phyloP scores from a whole-genome alignment of 2,329 filamentous ascomycete genomes.

The Pestalotiopsis fici region DNA sequence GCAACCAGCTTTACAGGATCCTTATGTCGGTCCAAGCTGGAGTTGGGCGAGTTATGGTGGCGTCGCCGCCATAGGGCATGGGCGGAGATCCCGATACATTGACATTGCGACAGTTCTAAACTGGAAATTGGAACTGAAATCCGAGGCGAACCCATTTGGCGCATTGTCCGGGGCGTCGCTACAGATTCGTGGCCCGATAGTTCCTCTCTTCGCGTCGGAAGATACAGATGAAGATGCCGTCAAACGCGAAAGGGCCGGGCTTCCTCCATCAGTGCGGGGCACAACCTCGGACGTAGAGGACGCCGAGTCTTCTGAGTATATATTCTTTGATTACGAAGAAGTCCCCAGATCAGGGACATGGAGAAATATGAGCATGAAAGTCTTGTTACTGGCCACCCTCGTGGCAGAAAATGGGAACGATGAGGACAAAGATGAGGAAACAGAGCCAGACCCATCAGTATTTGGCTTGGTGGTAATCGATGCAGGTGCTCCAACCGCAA shows the following conservation, averaged over 20 bases:
- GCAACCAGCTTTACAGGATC: not conserved
- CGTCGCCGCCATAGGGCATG: not conserved
- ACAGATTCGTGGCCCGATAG: slow-evolving; percentile 12
- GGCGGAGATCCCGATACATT: not conserved
- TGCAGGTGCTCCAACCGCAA: not conserved
- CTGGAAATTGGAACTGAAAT: slow-evolving; percentile 14
- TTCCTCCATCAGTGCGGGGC: not conserved
- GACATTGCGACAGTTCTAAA: slow-evolving; percentile 10
- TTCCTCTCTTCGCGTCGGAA: not conserved
- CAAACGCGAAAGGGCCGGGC: not conserved
- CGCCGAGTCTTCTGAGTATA: accelerated
- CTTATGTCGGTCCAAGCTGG: slow-evolving; percentile 19
- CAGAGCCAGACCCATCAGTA: not conserved
- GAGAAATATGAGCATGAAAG: not conserved
- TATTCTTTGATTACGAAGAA: not conserved
- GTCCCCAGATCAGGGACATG: not conserved
- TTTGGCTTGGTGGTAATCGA: not conserved
- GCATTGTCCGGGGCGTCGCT: slow-evolving; percentile 17
- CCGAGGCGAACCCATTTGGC: slow-evolving; percentile 14
- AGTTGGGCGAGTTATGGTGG: slow-evolving; percentile 19
- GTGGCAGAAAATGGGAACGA: not conserved
- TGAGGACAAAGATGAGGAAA: not conserved
- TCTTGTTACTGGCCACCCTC: not conserved
- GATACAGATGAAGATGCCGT: not conserved
- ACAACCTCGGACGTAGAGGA: not conserved